Percentiles rank a stretch among this genome's conserved stretches.
Conservation (phyloP, 345 rosid genomes). For the Pugionium cornutum region DNA sequence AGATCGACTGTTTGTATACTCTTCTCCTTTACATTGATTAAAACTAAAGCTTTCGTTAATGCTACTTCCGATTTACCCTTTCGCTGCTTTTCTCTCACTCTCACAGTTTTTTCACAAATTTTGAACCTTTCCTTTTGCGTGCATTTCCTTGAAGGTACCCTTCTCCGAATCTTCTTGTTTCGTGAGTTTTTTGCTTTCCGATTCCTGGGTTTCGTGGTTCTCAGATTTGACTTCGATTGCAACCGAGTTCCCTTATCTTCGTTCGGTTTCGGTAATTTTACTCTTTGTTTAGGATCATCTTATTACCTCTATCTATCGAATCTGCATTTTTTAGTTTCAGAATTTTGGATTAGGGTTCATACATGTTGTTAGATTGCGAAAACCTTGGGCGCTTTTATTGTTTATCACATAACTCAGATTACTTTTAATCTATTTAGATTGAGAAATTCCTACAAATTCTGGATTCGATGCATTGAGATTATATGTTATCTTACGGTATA, state of each 20-base stretch:
- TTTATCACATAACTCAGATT: not conserved
- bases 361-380: not conserved
- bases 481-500: not conserved
- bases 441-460: not conserved
- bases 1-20: conserved; percentile 28
- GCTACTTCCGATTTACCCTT: conserved; percentile 26
- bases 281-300: conserved; percentile 4
- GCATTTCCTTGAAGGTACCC: conserved; percentile 1
- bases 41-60: conserved; percentile 35
- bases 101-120: conserved; percentile 26
- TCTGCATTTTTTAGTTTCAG: conserved; percentile 25
- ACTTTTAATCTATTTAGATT: not conserved
- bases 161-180: not conserved
- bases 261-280: not conserved
- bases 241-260: not conserved
- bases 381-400: not conserved
- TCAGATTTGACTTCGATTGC: conserved; percentile 30
- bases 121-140: too few species aligned
- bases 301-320: conserved; percentile 6
- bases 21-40: conserved; percentile 36
- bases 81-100: conserved; percentile 21
- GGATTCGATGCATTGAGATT: conserved; percentile 10
- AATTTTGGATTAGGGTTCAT: conserved; percentile 28
- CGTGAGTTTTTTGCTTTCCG: not conserved
- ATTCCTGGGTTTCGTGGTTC: not conserved